These are phyloP conservation scores for Starmerella stellata DNA, from an alignment of 805 yeast species.

Conservation along the genomic window DNA sequence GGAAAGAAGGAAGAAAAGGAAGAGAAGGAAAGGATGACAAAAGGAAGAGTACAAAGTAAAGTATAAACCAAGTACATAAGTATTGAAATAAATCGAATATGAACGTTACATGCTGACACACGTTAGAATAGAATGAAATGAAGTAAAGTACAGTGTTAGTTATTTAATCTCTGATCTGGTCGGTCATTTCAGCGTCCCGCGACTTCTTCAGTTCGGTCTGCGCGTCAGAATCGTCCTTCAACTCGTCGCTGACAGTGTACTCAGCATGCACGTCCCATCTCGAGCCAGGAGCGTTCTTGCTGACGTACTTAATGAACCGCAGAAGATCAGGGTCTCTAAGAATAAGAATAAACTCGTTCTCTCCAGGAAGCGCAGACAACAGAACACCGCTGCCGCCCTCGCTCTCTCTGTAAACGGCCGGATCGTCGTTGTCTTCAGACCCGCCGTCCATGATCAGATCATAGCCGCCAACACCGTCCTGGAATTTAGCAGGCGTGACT, in stretches of 20 bases:
- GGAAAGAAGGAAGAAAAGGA: too few species aligned
- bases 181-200: not conserved
- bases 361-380: slow-evolving; percentile 58
- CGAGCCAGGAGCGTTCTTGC: slow-evolving; percentile 71
- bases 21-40: too few species aligned
- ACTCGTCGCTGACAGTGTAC: slow-evolving; percentile 50
- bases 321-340: slow-evolving; percentile 72
- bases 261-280: slow-evolving; percentile 78
- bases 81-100: too few species aligned
- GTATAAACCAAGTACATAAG: too few species aligned
- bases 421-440: slow-evolving; percentile 40
- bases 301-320: slow-evolving; percentile 81
- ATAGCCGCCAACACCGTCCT: slow-evolving; percentile 72
- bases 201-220: not conserved
- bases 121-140: not conserved
- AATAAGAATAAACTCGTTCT: slow-evolving; percentile 66
- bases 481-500: slow-evolving; percentile 81
- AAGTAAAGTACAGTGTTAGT: not conserved
- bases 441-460: slow-evolving; percentile 59
- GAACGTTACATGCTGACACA: too few species aligned
- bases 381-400: slow-evolving; percentile 60
- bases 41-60: too few species aligned
- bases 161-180: not conserved
- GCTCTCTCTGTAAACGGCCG: slow-evolving; percentile 57
- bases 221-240: slow-evolving; percentile 25